Conservation (phyloP, 371 early-diverging fungal genomes). For the Mucor velutinosus region DNA sequence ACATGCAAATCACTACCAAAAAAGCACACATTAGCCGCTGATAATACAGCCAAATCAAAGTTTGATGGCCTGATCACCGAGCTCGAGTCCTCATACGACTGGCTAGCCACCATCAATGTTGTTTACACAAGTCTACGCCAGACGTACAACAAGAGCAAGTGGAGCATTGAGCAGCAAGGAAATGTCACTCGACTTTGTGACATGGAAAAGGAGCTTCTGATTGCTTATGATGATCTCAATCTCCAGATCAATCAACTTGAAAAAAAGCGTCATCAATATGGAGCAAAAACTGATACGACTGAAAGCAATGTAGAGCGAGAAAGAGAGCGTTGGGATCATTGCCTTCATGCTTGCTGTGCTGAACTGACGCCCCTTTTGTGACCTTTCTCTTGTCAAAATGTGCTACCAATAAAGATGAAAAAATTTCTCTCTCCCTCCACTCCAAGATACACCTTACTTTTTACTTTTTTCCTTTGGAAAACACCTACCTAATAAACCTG, state of each 20-base stretch:
- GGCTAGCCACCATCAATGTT: constrained; percentile 40
- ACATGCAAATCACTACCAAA: background rate
- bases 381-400: constrained; percentile 3
- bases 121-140: constrained; percentile 38
- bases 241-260: constrained; percentile 45
- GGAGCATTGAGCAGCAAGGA: constrained; percentile 25
- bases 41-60: background rate
- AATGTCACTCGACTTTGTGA: constrained; percentile 30
- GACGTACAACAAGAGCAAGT: constrained; percentile 33
- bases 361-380: background rate
- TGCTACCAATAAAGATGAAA: background rate
- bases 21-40: background rate
- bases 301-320: constrained; percentile 1
- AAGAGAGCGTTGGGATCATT: background rate
- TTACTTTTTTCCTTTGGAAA: background rate
- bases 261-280: constrained; percentile 36
- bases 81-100: constrained; percentile 39
- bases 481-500: background rate
- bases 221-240: constrained; percentile 48
- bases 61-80: constrained; percentile 13
- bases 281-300: constrained; percentile 30
- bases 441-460: background rate
- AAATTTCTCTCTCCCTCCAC: background rate
- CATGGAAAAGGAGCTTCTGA: constrained; percentile 47
- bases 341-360: background rate